These are phyloP conservation scores for Cyclostephanos tholiformis DNA, from an alignment of 108 stramenopile species.

Conservation along the genomic window DNA sequence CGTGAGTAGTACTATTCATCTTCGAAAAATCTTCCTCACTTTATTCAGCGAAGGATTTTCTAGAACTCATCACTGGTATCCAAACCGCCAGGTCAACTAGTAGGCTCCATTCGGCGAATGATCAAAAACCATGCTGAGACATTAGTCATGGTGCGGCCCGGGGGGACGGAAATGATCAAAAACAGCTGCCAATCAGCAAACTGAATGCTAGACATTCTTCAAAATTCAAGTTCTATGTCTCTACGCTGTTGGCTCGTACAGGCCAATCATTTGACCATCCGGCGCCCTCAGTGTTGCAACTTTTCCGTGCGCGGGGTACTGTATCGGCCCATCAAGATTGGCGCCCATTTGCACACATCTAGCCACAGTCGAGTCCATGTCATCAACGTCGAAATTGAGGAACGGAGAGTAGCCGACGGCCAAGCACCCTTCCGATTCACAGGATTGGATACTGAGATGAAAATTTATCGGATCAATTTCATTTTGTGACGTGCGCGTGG, in stretches of 20 bases:
- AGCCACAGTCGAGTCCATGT: conserved; percentile 73
- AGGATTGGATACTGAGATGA: conserved; percentile 65
- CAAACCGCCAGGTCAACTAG: neutral
- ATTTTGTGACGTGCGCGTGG: neutral
- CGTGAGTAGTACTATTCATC: too few relatives aligned
- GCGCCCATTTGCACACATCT: conserved; percentile 81
- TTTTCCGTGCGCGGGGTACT: conserved; percentile 90
- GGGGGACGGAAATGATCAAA: neutral
- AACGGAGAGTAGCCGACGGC: conserved; percentile 80
- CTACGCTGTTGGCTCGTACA: conserved; percentile 68
- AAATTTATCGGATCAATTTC: conserved; percentile 27
- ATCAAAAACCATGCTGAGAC: neutral
- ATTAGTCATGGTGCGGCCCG: neutral
- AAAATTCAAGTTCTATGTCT: neutral
- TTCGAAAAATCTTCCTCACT: too few relatives aligned
- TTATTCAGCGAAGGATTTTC: too few relatives aligned
- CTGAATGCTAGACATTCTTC: neutral
- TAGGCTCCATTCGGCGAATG: neutral
- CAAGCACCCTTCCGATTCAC: conserved; percentile 69
- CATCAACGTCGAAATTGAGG: conserved; percentile 73
- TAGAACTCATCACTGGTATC: neutral
- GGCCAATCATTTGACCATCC: conserved; percentile 88
- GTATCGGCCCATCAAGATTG: conserved; percentile 86
- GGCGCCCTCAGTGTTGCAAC: conserved; percentile 80
- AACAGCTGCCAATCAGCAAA: neutral